A percentile compares a stretch with the other conserved stretches of the same genome.
phyloP scores from a whole-genome alignment of 176 grass and related monocot species.

The Canna indica region DNA sequence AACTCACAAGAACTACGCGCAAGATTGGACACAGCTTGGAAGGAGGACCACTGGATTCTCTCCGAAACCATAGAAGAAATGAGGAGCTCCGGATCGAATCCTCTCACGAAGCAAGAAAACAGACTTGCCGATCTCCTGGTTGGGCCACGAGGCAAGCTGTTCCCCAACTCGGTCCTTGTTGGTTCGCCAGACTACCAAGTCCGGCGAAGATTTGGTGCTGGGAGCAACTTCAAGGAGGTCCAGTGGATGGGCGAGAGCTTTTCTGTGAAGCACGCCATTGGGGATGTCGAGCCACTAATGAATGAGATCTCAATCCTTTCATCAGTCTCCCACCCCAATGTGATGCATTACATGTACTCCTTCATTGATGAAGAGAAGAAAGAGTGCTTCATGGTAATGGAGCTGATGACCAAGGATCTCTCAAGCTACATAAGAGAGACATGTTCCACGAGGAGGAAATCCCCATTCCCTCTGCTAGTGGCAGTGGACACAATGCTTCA shows the following conservation, averaged over 20 bases:
- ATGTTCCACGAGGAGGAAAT: slow-evolving; percentile 6
- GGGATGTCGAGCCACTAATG: background rate
- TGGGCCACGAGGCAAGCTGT: slow-evolving; percentile 6
- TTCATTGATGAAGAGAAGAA: slow-evolving; percentile 18
- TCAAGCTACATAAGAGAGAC: slow-evolving; percentile 17
- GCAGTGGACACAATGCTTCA: slow-evolving; percentile 24
- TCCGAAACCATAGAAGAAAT: slow-evolving; percentile 8
- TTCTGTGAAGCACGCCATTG: slow-evolving; percentile 1
- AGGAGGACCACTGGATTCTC: slow-evolving; percentile 20
- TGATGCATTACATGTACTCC: slow-evolving; percentile 17
- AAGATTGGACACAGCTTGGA: slow-evolving; percentile 9
- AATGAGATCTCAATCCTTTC: slow-evolving; percentile 3
- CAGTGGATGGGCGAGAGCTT: slow-evolving; percentile 25
- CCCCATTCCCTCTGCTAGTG: slow-evolving; percentile 9
- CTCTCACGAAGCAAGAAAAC: slow-evolving; percentile 13
- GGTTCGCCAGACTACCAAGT: slow-evolving; percentile 20
- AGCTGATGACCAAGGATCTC: slow-evolving; percentile 24
- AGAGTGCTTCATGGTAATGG: slow-evolving; percentile 20
- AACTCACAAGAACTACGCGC: slow-evolving; percentile 5
- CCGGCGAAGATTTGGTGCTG: slow-evolving; percentile 8
- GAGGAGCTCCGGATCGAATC: background rate
- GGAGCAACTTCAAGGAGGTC: slow-evolving; percentile 18
- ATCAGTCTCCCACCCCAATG: slow-evolving; percentile 8
- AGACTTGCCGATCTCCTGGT: slow-evolving; percentile 14
- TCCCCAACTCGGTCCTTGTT: slow-evolving; percentile 4